Evolutionary conservation across 1,139 yeast genomes (phyloP).

Genomic region (Yamadazyma friedrichii): DNA sequence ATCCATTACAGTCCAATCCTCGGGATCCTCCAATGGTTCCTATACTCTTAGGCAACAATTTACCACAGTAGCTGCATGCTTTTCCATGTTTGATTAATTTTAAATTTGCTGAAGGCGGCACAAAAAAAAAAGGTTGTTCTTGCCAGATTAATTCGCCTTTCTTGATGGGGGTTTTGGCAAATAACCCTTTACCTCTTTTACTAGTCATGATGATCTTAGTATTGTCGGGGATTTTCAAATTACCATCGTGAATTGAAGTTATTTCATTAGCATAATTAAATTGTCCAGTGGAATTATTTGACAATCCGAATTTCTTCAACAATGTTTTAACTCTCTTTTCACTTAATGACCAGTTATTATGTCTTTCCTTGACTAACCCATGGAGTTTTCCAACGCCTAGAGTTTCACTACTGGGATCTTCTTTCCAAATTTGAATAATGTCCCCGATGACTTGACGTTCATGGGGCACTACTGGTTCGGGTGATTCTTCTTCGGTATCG

Average conservation of each 20-base stretch:
- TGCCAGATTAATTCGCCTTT: conserved; percentile 59
- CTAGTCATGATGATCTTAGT: conserved; percentile 44
- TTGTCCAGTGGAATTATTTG: conserved; percentile 31
- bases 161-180: conserved; percentile 42
- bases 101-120: conserved; percentile 71
- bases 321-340: conserved; percentile 56
- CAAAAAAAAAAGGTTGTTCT: conserved; percentile 60
- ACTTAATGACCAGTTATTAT: conserved; percentile 63
- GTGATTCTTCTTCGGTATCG: conserved; percentile 24
- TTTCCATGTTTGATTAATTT: conserved; percentile 62
- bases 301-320: conserved; percentile 54
- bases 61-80: conserved; percentile 82
- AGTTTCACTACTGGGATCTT: conserved; percentile 62
- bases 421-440: conserved; percentile 65
- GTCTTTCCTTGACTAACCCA: conserved; percentile 45
- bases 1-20: conserved; percentile 67
- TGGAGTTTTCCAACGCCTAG: conserved; percentile 57
- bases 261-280: conserved; percentile 55
- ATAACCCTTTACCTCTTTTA: conserved; percentile 46
- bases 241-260: conserved; percentile 52
- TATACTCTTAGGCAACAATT: conserved; percentile 40
- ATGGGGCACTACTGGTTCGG: conserved; percentile 50
- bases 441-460: conserved; percentile 64
- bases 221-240: conserved; percentile 46
- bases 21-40: conserved; percentile 16